These are phyloP conservation scores for Climacium dendroides DNA, from an alignment of 225 moss, liverwort and hornwort species.

Conservation along the genomic window DNA sequence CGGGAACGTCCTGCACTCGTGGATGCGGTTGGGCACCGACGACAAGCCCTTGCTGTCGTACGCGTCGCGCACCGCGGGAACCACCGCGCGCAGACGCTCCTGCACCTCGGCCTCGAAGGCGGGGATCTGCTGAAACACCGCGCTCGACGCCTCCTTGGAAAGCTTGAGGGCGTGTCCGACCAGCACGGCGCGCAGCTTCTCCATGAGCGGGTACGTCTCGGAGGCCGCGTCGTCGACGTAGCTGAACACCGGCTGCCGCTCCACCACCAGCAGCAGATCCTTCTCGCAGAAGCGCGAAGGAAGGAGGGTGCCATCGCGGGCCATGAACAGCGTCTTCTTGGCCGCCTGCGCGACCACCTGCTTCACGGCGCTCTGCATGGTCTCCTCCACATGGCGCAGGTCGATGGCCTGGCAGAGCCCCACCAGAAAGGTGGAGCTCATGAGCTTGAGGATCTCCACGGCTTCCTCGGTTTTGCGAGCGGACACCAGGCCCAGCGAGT, in stretches of 20 bases:
- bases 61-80: neutral
- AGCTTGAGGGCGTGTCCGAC: neutral
- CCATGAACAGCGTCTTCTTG: neutral
- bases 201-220: constrained; percentile 28
- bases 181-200: constrained; percentile 22
- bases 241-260: constrained; percentile 8
- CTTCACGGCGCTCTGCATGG: constrained; percentile 29
- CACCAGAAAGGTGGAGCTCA: neutral
- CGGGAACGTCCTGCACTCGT: neutral
- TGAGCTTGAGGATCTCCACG: too few species aligned
- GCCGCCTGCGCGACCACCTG: constrained; percentile 1
- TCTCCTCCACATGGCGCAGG: constrained; percentile 59
- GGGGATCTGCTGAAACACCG: neutral
- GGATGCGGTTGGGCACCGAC: neutral
- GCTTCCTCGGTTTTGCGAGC: neutral
- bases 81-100: neutral
- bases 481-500: constrained; percentile 47
- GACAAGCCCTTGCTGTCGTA: neutral
- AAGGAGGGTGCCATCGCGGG: neutral
- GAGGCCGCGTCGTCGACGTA: constrained; percentile 5
- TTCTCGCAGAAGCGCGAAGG: constrained; percentile 23
- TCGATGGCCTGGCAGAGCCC: constrained; percentile 36
- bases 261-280: constrained; percentile 24
- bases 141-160: neutral
- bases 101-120: neutral